These are phyloP conservation scores for Ceratonia siliqua DNA, from an alignment of 306 rosid genomes.

Conservation along the genomic window DNA sequence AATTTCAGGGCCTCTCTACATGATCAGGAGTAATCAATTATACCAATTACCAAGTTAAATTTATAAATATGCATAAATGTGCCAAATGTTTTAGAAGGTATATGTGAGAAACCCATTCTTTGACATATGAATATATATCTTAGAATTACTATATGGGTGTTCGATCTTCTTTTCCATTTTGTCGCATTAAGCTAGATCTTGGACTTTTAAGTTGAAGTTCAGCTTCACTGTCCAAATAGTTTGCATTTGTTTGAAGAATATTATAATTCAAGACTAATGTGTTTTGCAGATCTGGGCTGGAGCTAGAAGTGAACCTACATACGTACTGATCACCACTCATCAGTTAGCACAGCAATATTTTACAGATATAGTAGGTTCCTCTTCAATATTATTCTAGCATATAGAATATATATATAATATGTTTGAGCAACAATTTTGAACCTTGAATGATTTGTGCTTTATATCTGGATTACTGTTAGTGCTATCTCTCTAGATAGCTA, in stretches of 20 bases:
- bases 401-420: not conserved
- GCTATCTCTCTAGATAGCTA: too few species aligned
- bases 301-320: not conserved
- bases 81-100: not conserved
- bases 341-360: not conserved
- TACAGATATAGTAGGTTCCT: not conserved
- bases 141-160: not conserved
- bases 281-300: not conserved
- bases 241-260: not conserved
- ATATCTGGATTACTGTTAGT: too few species aligned
- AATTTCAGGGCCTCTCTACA: not conserved
- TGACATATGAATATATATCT: not conserved
- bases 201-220: not conserved
- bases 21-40: not conserved
- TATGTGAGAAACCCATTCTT: slow-evolving; percentile 1
- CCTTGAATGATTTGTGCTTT: too few species aligned
- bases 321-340: not conserved
- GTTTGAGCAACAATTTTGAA: too few species aligned
- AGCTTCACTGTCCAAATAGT: not conserved
- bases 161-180: not conserved
- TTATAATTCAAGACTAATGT: not conserved
- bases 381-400: not conserved
- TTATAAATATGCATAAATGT: not conserved
- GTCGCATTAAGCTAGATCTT: not conserved
- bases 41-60: not conserved